Base-by-base conservation (phyloP, 2,329 filamentous ascomycete genomes). In the Scedosporium boydii region DNA sequence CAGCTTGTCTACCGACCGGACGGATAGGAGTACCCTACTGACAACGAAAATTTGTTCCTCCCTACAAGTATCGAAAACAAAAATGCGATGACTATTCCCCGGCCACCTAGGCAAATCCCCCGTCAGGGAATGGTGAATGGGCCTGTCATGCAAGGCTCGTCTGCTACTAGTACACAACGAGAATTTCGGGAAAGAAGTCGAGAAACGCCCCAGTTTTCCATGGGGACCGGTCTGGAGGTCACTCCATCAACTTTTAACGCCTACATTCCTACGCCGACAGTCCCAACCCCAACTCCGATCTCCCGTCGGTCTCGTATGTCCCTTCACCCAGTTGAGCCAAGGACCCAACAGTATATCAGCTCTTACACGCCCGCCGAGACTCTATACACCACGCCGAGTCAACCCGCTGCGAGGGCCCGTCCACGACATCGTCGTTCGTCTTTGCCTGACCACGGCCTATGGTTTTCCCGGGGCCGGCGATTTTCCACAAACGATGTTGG, bases 1-100 rank as follows among this genome's bases (percentile, higher is more conserved):
- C 82, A 79, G 60, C 65, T 85, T 0, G 74, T 80, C 0, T 72
- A 74, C 61, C 69, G 71, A 0, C 68, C 72, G 0, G 69, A 70
- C n/a, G 46, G 46, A 38, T 10, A 38, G 12, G 34, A 38, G 34
- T 38, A 38, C 14, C 9, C 14, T 23, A 14, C 12, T 27, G 38
- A 14, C 27, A 9, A 44, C 26, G 29, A 21, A 34, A n/a, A 59
- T 3, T 6, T n/a, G 10, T 42, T 59, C 9, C 27, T 51, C 9
- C 26, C 27, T 12, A 23, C 53, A 29, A 38, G 34, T 38, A 38
- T 38, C 10, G 34, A 12, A 38, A 38, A 38, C 34, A 38, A 38
- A 38, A 38, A 38, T 38, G 34, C 3, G 10, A 38, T 12, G 34
- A 38, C 34, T 14, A 10, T 38, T 38, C 34, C 34, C 1, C 10